phyloP scores from a whole-genome alignment of 1,284 basidiomycete genomes.

The Pascua guehoae region DNA sequence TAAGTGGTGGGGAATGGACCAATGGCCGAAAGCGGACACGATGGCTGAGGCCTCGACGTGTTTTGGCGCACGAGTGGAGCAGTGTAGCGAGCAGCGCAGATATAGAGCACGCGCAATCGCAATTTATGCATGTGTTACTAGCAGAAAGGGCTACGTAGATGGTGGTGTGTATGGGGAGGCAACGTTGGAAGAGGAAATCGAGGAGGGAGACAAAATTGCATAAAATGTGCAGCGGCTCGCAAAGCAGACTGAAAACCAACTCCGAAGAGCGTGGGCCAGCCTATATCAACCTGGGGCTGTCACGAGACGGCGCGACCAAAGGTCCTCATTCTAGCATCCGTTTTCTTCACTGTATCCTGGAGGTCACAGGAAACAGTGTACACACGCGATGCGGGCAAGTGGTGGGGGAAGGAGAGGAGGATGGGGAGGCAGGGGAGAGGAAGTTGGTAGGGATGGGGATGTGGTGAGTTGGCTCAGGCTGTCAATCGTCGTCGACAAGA shows the following conservation, averaged over 20 bases:
- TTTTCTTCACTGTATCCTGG: slow-evolving; percentile 44
- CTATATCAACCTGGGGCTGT: slow-evolving; percentile 6
- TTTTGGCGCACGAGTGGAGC: slow-evolving; percentile 5
- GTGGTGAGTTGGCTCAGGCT: neutral
- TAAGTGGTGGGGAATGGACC: no score
- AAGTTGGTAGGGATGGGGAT: neutral
- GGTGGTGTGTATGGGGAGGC: slow-evolving; percentile 4
- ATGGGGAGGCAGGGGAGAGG: neutral
- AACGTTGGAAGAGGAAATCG: neutral
- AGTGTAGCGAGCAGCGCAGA: neutral
- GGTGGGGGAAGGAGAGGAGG: neutral
- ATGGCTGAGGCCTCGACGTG: no score
- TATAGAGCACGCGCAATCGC: no score
- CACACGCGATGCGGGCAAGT: slow-evolving; percentile 33
- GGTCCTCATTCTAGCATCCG: slow-evolving; percentile 43
- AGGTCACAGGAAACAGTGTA: slow-evolving; percentile 39
- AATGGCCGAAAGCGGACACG: no score
- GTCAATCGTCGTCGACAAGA: neutral
- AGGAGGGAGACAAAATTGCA: neutral
- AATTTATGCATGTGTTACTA: no score
- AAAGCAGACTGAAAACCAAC: slow-evolving; percentile 3
- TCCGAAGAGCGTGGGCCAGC: neutral
- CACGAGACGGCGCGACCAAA: slow-evolving; percentile 26
- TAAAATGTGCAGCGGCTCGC: slow-evolving; percentile 15
- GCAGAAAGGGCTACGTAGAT: neutral